Percentiles rank a stretch among this genome's conserved stretches.
Evolutionary conservation across 2,329 filamentous ascomycete species (phyloP).

Genomic region (Aspergillus ruber): DNA sequence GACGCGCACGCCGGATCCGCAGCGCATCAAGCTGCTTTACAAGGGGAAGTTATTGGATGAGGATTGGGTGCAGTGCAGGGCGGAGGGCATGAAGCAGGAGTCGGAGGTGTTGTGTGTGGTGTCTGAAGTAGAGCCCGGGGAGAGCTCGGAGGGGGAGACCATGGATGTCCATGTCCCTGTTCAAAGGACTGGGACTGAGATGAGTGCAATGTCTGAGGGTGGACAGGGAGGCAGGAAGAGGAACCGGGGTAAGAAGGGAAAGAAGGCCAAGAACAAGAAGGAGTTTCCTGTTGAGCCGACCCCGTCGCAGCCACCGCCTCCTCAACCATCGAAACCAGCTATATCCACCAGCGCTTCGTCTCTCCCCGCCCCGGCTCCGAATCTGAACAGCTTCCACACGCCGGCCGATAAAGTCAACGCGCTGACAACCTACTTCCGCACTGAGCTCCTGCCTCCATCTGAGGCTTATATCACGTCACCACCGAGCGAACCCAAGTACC

Average conservation of each 20-base stretch:
- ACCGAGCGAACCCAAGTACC: conserved; percentile 33
- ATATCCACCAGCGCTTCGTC: conserved; percentile 6
- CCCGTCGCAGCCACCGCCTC: conserved; percentile 8
- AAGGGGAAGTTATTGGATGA: conserved; percentile 42
- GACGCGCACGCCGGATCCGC: conserved; percentile 28
- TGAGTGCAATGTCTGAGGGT: background rate
- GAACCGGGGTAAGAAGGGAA: conserved; percentile 17
- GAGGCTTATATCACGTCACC: conserved; percentile 33
- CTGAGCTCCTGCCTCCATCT: conserved; percentile 32
- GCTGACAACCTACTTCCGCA: conserved; percentile 31
- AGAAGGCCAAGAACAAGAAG: conserved; percentile 23
- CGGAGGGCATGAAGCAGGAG: conserved; percentile 43
- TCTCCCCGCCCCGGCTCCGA: conserved; percentile 27
- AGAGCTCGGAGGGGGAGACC: conserved; percentile 24
- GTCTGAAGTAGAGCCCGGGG: conserved; percentile 29
- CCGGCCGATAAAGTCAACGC: conserved; percentile 34
- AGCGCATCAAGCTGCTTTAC: conserved; percentile 40
- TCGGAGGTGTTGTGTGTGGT: conserved; percentile 43
- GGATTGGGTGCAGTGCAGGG: conserved; percentile 32
- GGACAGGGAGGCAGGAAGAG: conserved; percentile 9
- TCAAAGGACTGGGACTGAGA: background rate
- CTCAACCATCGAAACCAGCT: conserved; percentile 10
- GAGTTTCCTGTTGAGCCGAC: conserved; percentile 3
- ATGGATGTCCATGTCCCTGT: conserved; percentile 18
- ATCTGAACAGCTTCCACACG: conserved; percentile 24